A percentile compares a stretch with the other conserved stretches of the same genome.
Conservation (phyloP, 345 rosid genomes). For the Gossypium herbaceum region DNA sequence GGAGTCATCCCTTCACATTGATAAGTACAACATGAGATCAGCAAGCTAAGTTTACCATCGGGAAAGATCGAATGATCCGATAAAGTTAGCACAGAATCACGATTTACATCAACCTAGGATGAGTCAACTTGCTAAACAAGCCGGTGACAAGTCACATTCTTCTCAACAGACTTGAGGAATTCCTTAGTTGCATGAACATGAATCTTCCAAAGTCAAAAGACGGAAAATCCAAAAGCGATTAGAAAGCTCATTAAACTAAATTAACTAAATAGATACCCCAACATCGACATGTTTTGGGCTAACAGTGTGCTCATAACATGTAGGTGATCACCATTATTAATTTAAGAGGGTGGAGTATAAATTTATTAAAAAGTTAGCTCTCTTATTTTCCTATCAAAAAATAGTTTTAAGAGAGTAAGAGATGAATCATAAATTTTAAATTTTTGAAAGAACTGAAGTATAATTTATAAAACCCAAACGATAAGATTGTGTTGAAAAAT, state of each 20-base stretch:
- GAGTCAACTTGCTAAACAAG: slow-evolving; percentile 72
- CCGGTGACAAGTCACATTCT: slow-evolving; percentile 51
- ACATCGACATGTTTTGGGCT: slow-evolving; percentile 62
- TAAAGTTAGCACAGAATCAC: slow-evolving; percentile 56
- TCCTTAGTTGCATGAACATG: slow-evolving; percentile 46
- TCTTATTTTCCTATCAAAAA: too few relatives aligned
- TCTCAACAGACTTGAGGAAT: slow-evolving; percentile 61
- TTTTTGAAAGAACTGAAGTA: too few relatives aligned
- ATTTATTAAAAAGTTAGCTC: too few relatives aligned
- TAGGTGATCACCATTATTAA: neutral
- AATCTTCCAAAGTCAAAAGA: slow-evolving; percentile 38
- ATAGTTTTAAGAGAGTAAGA: too few relatives aligned
- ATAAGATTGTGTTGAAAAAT: too few relatives aligned
- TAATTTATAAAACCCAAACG: too few relatives aligned
- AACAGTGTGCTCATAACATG: slow-evolving; percentile 65
- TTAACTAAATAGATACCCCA: slow-evolving; percentile 40
- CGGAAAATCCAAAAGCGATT: neutral
- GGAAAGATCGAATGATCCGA: slow-evolving; percentile 75
- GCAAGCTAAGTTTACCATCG: slow-evolving; percentile 29
- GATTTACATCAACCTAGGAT: slow-evolving; percentile 47
- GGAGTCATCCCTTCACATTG: neutral
- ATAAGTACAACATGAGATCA: neutral
- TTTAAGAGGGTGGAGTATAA: too few relatives aligned
- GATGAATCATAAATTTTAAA: too few relatives aligned
- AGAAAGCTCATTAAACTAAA: neutral